A percentile compares a stretch with the other conserved stretches of the same genome.
phyloP scores from a whole-genome alignment of 2,329 filamentous ascomycete genomes.

The Cercospora beticola region DNA sequence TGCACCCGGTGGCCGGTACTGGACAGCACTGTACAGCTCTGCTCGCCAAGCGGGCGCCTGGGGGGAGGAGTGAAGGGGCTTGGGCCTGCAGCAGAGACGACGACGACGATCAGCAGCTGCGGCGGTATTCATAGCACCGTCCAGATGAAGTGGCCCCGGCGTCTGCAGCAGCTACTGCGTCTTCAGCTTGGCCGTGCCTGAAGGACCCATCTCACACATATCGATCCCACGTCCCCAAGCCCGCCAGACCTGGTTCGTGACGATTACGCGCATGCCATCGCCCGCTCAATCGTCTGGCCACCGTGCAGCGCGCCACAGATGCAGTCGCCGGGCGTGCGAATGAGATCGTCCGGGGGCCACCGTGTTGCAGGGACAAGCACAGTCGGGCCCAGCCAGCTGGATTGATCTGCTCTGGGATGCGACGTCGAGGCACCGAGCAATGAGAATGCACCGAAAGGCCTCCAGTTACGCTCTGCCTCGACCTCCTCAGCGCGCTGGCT shows the following conservation, averaged over 20 bases:
- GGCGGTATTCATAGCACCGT: constrained; percentile 12
- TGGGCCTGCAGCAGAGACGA: neutral
- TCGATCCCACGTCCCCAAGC: constrained; percentile 1
- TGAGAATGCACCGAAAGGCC: constrained; percentile 9
- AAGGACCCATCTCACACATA: neutral
- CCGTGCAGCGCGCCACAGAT: constrained; percentile 15
- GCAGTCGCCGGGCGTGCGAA: constrained; percentile 21
- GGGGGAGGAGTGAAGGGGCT: neutral
- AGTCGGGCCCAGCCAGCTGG: constrained; percentile 20
- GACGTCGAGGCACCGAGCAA: constrained; percentile 11
- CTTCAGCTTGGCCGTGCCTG: constrained; percentile 9
- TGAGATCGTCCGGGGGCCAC: constrained; percentile 19
- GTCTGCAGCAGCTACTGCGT: constrained; percentile 3
- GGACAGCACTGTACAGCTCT: neutral
- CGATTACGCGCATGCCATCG: constrained; percentile 9
- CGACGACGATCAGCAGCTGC: neutral
- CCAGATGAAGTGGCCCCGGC: constrained; percentile 18
- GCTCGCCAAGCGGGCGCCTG: neutral
- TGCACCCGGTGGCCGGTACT: constrained; percentile 14
- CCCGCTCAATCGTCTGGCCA: constrained; percentile 4
- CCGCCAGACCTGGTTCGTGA: constrained; percentile 5
- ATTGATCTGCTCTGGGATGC: constrained; percentile 20
- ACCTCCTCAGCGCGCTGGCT: neutral
- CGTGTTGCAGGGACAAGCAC: constrained; percentile 20
- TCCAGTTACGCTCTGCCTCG: neutral